phyloP scores from a whole-genome alignment of 1,284 basidiomycete species.

The Fereydounia khargensis region DNA sequence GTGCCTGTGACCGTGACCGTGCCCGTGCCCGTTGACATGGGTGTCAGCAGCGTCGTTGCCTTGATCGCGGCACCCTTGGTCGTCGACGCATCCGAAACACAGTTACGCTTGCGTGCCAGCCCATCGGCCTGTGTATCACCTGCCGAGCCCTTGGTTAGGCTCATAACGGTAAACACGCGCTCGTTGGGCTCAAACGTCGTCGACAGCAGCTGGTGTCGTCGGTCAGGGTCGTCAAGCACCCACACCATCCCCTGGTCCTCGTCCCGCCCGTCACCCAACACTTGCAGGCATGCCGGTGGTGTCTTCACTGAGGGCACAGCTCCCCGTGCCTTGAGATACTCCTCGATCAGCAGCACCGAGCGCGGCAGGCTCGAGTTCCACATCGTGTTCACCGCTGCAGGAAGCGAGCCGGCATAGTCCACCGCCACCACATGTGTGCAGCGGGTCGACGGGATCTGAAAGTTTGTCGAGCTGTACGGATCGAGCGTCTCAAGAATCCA shows the following conservation, averaged over 20 bases:
- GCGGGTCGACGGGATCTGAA: conserved; percentile 87
- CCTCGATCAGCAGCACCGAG: conserved; percentile 54
- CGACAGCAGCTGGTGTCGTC: conserved; percentile 24
- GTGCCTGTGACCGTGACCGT: conserved; percentile 11
- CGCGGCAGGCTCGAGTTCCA: conserved; percentile 67
- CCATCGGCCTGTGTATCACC: background rate
- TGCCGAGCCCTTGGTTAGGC: conserved; percentile 1
- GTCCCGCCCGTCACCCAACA: conserved; percentile 50
- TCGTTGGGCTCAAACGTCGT: conserved; percentile 28
- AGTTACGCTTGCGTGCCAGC: background rate
- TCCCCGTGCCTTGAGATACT: conserved; percentile 46
- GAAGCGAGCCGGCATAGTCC: conserved; percentile 84
- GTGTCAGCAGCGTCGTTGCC: conserved; percentile 12
- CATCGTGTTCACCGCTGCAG: conserved; percentile 80
- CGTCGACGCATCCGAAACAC: conserved; percentile 32
- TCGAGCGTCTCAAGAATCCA: conserved; percentile 97
- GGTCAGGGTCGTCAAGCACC: conserved; percentile 23
- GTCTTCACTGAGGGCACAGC: conserved; percentile 49
- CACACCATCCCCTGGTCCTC: conserved; percentile 38
- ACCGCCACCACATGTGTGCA: conserved; percentile 84
- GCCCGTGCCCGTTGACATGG: conserved; percentile 22
- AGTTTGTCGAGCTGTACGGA: conserved; percentile 91
- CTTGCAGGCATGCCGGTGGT: conserved; percentile 43
- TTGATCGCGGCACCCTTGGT: conserved; percentile 29
- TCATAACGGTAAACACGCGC: conserved; percentile 13